Base-by-base conservation (phyloP, 2,329 filamentous ascomycete species). In the Exophiala dermatitidis region DNA sequence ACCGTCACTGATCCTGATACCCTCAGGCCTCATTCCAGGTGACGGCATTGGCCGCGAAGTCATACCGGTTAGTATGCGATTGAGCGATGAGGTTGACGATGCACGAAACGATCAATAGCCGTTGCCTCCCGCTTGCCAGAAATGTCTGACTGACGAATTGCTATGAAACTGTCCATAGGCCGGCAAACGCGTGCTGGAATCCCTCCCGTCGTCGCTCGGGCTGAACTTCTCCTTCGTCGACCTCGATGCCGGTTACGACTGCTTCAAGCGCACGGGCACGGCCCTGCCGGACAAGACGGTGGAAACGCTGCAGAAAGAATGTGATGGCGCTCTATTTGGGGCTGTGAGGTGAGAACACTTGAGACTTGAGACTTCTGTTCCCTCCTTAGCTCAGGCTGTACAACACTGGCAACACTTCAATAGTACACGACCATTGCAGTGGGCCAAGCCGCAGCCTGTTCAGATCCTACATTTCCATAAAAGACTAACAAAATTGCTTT, bases 11-110 rank as follows among this genome's bases (percentile, higher is more conserved):
- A 7, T 31, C 12, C 28, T 12, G 7, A 12, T 48, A 37, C 34
- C 19, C n/a, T 46, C 48, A 72, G 84, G 90, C 71, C 87, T 97
- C 66, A 97, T 98, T 69, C 88, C 93, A 65, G 93, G 93, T 68
- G 93, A 98, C 75, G 93, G 93, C 73, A 98, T 98, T 74, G 93
- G 93, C 74, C 88, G 88, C 69, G 93, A 98, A 75, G 93, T 98
- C 71, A 97, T 98, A 72, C 93, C 93, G 62, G 87, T 76, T 67
- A 54, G 67, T 58, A 52, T 7, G 9, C n/a, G 19, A 19, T 19
- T 19, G 19, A 19, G 19, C 19, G 19, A 19, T 19, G 19, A 19
- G 19, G 2, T 19, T 19, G 19, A 19, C 19, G 19, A 19, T 19
- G 19, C 29, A 30, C 29, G 19, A 47, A n/a, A 12, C 48, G 50